A percentile compares a stretch with the other conserved stretches of the same genome.
These are phyloP conservation scores for Oryza nivara DNA, from an alignment of 176 grass and related monocot species.

Conservation along the genomic window DNA sequence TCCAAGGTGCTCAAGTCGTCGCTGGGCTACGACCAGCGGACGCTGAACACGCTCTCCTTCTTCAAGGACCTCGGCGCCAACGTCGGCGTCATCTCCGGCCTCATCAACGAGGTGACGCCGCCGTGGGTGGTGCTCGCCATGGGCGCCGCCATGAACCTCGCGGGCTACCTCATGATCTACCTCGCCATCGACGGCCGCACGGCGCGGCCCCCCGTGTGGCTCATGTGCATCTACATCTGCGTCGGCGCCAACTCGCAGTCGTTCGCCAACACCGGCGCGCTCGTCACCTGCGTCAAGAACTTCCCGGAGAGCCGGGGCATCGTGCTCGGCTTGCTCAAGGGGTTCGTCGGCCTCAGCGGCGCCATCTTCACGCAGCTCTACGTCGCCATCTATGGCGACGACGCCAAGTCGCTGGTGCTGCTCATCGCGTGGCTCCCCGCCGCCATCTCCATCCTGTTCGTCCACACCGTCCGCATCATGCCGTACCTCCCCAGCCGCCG, in stretches of 20 bases:
- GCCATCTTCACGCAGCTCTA: conserved; percentile 78
- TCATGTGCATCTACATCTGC: conserved; percentile 54
- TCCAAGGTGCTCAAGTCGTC: conserved; percentile 36
- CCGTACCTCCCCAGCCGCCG: too few species aligned
- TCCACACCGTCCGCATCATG: too few species aligned
- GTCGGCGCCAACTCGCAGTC: conserved; percentile 50
- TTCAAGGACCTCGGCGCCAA: conserved; percentile 64
- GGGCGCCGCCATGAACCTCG: conserved; percentile 54
- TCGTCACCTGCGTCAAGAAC: conserved; percentile 52
- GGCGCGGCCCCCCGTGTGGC: conserved; percentile 35
- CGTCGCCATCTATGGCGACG: not conserved
- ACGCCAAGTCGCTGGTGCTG: too few species aligned
- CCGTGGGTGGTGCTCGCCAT: conserved; percentile 49
- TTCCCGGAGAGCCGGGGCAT: conserved; percentile 54
- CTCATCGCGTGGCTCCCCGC: too few species aligned
- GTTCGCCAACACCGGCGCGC: conserved; percentile 49
- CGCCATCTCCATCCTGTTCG: too few species aligned
- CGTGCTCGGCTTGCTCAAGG: conserved; percentile 63
- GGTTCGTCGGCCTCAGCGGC: conserved; percentile 73
- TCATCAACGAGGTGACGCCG: conserved; percentile 51
- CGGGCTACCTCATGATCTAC: conserved; percentile 64
- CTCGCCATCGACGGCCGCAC: conserved; percentile 42
- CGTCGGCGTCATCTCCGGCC: conserved; percentile 48
- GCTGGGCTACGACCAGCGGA: conserved; percentile 52
- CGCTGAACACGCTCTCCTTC: conserved; percentile 49